phyloP scores from a whole-genome alignment of 2,329 filamentous ascomycete genomes.

The Fusarium bactridioides region DNA sequence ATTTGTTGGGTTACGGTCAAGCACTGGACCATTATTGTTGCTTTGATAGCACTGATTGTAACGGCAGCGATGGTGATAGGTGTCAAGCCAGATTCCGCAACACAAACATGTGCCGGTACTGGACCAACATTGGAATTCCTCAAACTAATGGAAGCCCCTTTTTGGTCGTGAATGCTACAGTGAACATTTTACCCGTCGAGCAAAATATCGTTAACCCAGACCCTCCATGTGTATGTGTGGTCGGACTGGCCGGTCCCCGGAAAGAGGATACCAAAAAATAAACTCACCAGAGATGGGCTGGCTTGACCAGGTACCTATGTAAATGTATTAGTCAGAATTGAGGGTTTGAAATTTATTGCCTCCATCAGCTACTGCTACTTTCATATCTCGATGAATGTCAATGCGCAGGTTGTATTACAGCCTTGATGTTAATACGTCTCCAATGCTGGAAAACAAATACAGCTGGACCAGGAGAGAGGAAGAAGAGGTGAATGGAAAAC shows the following conservation, averaged over 20 bases:
- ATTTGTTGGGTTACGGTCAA: background rate
- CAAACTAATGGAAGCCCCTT: background rate
- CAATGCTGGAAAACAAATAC: background rate
- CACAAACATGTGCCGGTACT: background rate
- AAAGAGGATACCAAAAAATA: background rate
- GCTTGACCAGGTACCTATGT: background rate
- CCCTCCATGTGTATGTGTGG: background rate
- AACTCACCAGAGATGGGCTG: background rate
- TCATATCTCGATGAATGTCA: background rate
- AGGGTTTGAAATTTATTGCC: background rate
- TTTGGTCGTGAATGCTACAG: background rate
- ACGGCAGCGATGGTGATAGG: background rate
- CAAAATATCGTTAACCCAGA: slow-evolving; percentile 1
- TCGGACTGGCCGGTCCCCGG: background rate
- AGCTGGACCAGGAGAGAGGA: background rate
- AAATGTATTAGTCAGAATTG: background rate
- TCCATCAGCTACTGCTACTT: background rate
- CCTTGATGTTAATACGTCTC: background rate
- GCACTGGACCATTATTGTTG: background rate
- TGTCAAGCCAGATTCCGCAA: slow-evolving; percentile 15
- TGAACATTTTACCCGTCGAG: background rate
- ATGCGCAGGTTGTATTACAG: background rate
- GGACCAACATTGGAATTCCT: background rate
- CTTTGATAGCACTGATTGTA: background rate
- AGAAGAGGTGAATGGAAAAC: background rate